Evolutionary conservation across 2,329 filamentous ascomycete species (phyloP).

Genomic region (Neophaeococcomyces mojaviensis): DNA sequence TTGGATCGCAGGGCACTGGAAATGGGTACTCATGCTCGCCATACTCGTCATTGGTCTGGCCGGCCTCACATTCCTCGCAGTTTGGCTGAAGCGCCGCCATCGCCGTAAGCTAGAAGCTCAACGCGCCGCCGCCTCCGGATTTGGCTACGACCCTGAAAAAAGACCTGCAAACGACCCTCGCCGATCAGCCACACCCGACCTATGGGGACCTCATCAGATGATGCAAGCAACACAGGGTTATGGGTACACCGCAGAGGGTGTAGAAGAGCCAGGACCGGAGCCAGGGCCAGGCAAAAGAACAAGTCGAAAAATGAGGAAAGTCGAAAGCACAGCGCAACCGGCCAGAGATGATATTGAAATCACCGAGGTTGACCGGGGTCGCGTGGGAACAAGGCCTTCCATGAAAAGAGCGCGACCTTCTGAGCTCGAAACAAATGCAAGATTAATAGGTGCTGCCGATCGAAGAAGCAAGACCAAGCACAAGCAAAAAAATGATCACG

Average conservation of each 20-base stretch:
- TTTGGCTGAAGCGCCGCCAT: slow-evolving; percentile 66
- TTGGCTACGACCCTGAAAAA: slow-evolving; percentile 25
- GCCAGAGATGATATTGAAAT: slow-evolving; percentile 8
- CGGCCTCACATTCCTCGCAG: slow-evolving; percentile 58
- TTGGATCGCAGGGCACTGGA: slow-evolving; percentile 61
- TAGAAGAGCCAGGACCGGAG: slow-evolving; percentile 7
- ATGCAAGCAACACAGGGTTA: slow-evolving; percentile 21
- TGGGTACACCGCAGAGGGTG: slow-evolving; percentile 13
- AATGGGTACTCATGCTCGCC: slow-evolving; percentile 77
- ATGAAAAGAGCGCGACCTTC: slow-evolving; percentile 4
- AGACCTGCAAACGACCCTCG: slow-evolving; percentile 21
- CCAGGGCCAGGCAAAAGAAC: slow-evolving; percentile 1
- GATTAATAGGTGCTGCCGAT: slow-evolving; percentile 8
- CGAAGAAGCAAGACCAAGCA: slow-evolving; percentile 3
- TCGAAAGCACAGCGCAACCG: slow-evolving; percentile 5
- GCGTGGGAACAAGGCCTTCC: not conserved
- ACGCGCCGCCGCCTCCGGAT: slow-evolving; percentile 26
- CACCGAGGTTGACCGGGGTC: slow-evolving; percentile 2
- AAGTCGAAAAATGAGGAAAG: slow-evolving; percentile 7
- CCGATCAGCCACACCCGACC: slow-evolving; percentile 22
- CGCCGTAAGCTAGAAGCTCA: slow-evolving; percentile 57
- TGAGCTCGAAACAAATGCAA: slow-evolving; percentile 5
- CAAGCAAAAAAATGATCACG: not conserved
- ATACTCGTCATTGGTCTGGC: slow-evolving; percentile 63
- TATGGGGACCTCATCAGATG: slow-evolving; percentile 31